Conservation (phyloP, 2,329 filamentous ascomycete genomes). For the Tolypocladium tundrense region DNA sequence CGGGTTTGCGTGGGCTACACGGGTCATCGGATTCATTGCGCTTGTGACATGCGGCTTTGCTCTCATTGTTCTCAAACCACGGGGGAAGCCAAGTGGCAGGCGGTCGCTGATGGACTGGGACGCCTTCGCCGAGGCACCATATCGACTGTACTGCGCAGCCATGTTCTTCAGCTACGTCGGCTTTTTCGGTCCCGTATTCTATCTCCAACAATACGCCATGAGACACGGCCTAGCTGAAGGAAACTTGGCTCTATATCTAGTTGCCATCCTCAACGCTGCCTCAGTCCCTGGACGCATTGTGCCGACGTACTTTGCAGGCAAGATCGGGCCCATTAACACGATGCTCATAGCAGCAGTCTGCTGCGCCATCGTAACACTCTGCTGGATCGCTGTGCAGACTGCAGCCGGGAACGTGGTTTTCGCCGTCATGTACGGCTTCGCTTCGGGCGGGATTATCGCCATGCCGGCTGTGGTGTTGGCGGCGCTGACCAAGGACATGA, state of each 20-base stretch:
- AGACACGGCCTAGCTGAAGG: slow-evolving; percentile 17
- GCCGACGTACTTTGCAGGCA: slow-evolving; percentile 32
- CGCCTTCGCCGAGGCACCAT: slow-evolving; percentile 14
- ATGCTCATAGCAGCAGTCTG: slow-evolving; percentile 24
- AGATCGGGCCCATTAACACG: slow-evolving; percentile 29
- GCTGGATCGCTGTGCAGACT: slow-evolving; percentile 28
- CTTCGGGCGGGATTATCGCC: slow-evolving; percentile 32
- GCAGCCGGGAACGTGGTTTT: slow-evolving; percentile 28
- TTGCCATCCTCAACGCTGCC: slow-evolving; percentile 40
- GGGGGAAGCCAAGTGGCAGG: slow-evolving; percentile 4
- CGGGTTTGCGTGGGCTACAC: slow-evolving; percentile 24
- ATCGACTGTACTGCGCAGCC: slow-evolving; percentile 18
- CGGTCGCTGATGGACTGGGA: slow-evolving; percentile 2
- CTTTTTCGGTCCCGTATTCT: slow-evolving; percentile 32
- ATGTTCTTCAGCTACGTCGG: slow-evolving; percentile 23
- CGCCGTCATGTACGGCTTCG: slow-evolving; percentile 34
- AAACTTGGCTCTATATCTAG: slow-evolving; percentile 30
- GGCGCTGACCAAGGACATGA: slow-evolving; percentile 28
- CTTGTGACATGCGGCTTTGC: slow-evolving; percentile 19
- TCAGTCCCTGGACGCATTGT: slow-evolving; percentile 38
- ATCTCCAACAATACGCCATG: slow-evolving; percentile 32
- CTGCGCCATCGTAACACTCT: slow-evolving; percentile 23
- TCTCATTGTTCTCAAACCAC: slow-evolving; percentile 16
- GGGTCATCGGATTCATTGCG: slow-evolving; percentile 23
- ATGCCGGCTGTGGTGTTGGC: slow-evolving; percentile 31